Base-by-base conservation (phyloP, 805 yeast genomes). In the Wickerhamomyces tratensis region DNA sequence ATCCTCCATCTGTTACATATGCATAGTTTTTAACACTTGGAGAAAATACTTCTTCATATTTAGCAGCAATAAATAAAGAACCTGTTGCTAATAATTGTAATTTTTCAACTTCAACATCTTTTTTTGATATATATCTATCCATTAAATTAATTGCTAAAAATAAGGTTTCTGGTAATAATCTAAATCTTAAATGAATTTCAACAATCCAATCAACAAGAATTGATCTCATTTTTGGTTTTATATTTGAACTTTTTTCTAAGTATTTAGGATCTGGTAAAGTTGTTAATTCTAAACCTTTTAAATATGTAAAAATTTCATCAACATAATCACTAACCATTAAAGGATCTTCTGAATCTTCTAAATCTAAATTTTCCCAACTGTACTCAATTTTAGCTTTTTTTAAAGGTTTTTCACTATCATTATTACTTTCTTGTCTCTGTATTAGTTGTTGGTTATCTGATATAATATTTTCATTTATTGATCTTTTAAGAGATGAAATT, bases 131-230 rank as follows among this genome's bases (percentile, higher is more conserved):
- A 62, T 84, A 87, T 50, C 96, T 66, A 64, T 89, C 97, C 86
- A 88, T 82, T 42, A 86, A 63, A 62, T 86, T 87, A 43, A 86
- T 82, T 5, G 95, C 86, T 44, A 88, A 67, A 54, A 77, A 85
- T 44, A 89, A 71, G 8, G 95, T 86, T 62, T 88, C 96, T 1
- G 95, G 95, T 37, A 83, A 69, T 48, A 89, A 71, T 49, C 89
- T 74, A 63, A 88, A 88, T 58, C 86, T 74, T 50, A 79, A 69
- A 65, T 87, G 96, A 59, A 88, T 89, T 58, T 86, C 94, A 10
- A 86, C 86, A 50, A 88, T 69, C 97, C 97, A 88, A 63, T 89
- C 96, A n/a, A 88, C 86, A 45, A 88, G 66, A 41, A 88, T 84
- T 7, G 87, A 80, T 50, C 97, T 74, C 84, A 85, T 83, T 47